phyloP scores from a whole-genome alignment of 2,329 filamentous ascomycete species.

The Phyllosticta citrichinensis region DNA sequence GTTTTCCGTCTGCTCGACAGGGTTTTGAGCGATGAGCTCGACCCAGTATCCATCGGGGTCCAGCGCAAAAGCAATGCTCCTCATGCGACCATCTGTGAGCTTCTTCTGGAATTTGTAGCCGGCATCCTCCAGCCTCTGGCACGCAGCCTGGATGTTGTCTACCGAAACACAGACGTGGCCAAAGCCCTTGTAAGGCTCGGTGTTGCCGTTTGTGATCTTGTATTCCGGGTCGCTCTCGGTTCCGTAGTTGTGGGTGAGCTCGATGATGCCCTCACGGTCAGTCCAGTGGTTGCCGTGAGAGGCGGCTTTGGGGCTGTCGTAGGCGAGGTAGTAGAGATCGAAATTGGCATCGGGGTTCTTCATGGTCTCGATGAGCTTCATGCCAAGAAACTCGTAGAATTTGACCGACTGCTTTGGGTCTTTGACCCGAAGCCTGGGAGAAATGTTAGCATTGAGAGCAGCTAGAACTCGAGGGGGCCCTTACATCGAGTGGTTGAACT shows the following conservation, averaged over 20 bases:
- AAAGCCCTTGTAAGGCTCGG: constrained; percentile 72
- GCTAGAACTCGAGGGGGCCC: constrained; percentile 14
- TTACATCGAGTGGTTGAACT: constrained; percentile 53
- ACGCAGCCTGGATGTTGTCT: constrained; percentile 70
- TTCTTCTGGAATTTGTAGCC: constrained; percentile 96
- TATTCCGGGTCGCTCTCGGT: constrained; percentile 77
- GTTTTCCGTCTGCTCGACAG: constrained; percentile 59
- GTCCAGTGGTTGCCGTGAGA: constrained; percentile 65
- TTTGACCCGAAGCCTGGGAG: constrained; percentile 78
- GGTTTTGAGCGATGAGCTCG: constrained; percentile 67
- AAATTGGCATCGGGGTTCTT: constrained; percentile 82
- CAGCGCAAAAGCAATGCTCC: constrained; percentile 75
- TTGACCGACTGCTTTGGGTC: constrained; percentile 76
- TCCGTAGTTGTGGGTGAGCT: constrained; percentile 77
- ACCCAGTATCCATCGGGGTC: constrained; percentile 71
- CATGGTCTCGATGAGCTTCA: constrained; percentile 73
- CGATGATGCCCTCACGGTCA: constrained; percentile 81
- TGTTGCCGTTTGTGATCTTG: constrained; percentile 78
- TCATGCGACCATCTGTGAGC: constrained; percentile 60
- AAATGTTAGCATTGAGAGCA: constrained; percentile 1
- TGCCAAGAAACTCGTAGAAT: constrained; percentile 88
- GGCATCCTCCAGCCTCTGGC: constrained; percentile 77
- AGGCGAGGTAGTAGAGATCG: constrained; percentile 90
- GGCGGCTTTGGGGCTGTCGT: constrained; percentile 65
- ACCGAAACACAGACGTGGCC: constrained; percentile 72